Percentiles rank a stretch among this genome's conserved stretches.
phyloP scores from a whole-genome alignment of 352 stramenopile species.

The Globisporangium carolinianum region DNA sequence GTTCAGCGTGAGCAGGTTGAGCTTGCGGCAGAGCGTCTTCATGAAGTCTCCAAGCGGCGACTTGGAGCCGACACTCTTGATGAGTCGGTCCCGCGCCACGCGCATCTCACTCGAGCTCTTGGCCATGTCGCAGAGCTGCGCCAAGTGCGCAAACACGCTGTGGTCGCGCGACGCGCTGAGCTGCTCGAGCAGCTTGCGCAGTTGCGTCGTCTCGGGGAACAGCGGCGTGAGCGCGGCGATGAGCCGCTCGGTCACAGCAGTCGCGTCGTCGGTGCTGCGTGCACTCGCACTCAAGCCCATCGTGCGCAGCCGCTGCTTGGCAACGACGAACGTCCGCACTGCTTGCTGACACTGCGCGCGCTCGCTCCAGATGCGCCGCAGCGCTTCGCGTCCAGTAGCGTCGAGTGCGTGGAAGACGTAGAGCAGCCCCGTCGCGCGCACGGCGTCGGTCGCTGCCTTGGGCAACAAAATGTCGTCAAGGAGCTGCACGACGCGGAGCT shows the following conservation, averaged over 20 bases:
- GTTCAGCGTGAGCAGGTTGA: slow-evolving; percentile 66
- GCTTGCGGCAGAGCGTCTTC: slow-evolving; percentile 78
- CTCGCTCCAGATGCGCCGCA: slow-evolving; percentile 63
- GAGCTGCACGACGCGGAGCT: slow-evolving; percentile 74
- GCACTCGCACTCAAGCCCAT: background rate
- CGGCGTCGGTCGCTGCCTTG: slow-evolving; percentile 42
- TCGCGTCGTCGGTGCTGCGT: background rate
- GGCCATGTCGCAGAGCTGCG: slow-evolving; percentile 44
- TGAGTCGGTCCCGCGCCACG: slow-evolving; percentile 49
- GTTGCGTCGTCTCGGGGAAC: slow-evolving; percentile 49
- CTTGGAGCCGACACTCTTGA: slow-evolving; percentile 79
- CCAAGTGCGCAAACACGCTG: slow-evolving; percentile 69
- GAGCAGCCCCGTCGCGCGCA: slow-evolving; percentile 57
- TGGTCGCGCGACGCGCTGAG: slow-evolving; percentile 73
- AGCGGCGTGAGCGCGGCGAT: slow-evolving; percentile 32
- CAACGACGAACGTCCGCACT: slow-evolving; percentile 29
- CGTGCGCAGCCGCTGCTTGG: slow-evolving; percentile 38
- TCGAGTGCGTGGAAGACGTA: slow-evolving; percentile 74
- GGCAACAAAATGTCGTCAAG: slow-evolving; percentile 82
- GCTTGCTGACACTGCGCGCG: slow-evolving; percentile 38
- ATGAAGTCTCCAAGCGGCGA: slow-evolving; percentile 65
- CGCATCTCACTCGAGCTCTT: slow-evolving; percentile 43
- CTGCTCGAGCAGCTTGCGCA: slow-evolving; percentile 56
- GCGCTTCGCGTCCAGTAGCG: slow-evolving; percentile 50
- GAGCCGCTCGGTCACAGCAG: slow-evolving; percentile 25